Evolutionary conservation across 2,329 filamentous ascomycete genomes (phyloP), one percentile per base, ranked within the genome.

Genomic region (Paramyrothecium sp.): DNA sequence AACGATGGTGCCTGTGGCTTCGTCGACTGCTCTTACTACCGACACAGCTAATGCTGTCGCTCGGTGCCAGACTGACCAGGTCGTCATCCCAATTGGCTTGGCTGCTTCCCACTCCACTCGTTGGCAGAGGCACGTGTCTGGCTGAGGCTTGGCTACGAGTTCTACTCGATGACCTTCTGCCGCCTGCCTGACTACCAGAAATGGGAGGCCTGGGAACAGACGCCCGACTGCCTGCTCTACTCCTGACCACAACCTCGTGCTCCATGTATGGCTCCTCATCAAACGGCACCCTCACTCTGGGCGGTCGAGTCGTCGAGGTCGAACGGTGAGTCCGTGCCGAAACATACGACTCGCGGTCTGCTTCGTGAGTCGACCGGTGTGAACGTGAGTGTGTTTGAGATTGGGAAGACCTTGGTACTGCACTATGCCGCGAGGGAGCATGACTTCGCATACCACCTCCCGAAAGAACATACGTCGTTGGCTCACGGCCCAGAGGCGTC

Each of bases 1-100:
- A 62, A 62, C 34, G 44, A 20, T 44, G 48, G 26, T 33, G 51
- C 53, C 61, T 67, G 49, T 64, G 64, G 48, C 63, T 66, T 49
- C 61, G 61, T 53, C 67, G 61, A 57, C 65, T 63, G 62, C 57
- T 66, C 55, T 66, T 69, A 58, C 63, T 77, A 21, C 83, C 84
- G n/a, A 86, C 77, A 62, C 81, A 84, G 67, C 83, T 86, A 56
- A 88, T 85, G 64, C 84, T 87, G 66, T 88, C 85, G 63, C 79
- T 81, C 2, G 85, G 85, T 48, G 79, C 82, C 38, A 88, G 73
- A 63, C 82, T 86, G 52, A 75, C 78, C 54, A 72, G 70, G 61
- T 85, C 82, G 44, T 81, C 78, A 11, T 81, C 77, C 69, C 74
- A 76, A 46, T 70, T 67, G 10, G 71, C 72, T 41, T 75, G 69